A percentile compares a stretch with the other conserved stretches of the same genome.
Conservation (phyloP, 495 filamentous ascomycete genomes). For the Penicillium macrosclerotiorum region DNA sequence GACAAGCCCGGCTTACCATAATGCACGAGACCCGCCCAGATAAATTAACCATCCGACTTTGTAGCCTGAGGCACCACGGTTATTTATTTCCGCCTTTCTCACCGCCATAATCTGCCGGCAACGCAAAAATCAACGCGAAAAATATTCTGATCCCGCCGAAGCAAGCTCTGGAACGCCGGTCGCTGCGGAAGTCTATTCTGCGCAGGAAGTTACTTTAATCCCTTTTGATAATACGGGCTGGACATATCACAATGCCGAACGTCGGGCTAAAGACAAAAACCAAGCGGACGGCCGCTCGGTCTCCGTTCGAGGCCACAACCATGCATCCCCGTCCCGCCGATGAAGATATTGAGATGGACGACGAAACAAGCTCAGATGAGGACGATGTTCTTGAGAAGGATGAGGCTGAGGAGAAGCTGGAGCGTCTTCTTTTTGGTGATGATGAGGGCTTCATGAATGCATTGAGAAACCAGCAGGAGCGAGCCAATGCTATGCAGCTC, state of each 20-base stretch:
- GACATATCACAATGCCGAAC: slow-evolving; percentile 28
- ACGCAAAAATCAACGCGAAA: slow-evolving; percentile 30
- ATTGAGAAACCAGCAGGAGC: slow-evolving; percentile 50
- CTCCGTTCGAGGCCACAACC: slow-evolving; percentile 24
- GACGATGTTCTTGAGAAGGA: slow-evolving; percentile 63
- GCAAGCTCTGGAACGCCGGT: slow-evolving; percentile 17
- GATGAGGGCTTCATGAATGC: slow-evolving; percentile 72
- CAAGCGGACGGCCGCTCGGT: slow-evolving; percentile 24
- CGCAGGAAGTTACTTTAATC: not conserved
- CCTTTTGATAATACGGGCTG: not conserved
- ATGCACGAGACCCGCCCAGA: too few species aligned
- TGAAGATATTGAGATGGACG: slow-evolving; percentile 32
- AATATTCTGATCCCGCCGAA: slow-evolving; percentile 28
- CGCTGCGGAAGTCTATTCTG: slow-evolving; percentile 8
- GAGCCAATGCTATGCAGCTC: slow-evolving; percentile 32
- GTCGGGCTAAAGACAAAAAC: slow-evolving; percentile 34
- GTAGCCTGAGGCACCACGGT: slow-evolving; percentile 1
- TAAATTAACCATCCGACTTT: not conserved
- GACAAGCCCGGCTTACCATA: too few species aligned
- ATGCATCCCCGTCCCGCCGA: slow-evolving; percentile 16
- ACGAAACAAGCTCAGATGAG: slow-evolving; percentile 34
- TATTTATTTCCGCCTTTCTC: slow-evolving; percentile 7
- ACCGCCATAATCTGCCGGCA: slow-evolving; percentile 25
- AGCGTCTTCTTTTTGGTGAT: slow-evolving; percentile 83
- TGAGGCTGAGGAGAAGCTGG: slow-evolving; percentile 76